A percentile compares a stretch with the other conserved stretches of the same genome.
Evolutionary conservation across 257 asterid species (phyloP).

Genomic region (Cynanchum wilfordii): DNA sequence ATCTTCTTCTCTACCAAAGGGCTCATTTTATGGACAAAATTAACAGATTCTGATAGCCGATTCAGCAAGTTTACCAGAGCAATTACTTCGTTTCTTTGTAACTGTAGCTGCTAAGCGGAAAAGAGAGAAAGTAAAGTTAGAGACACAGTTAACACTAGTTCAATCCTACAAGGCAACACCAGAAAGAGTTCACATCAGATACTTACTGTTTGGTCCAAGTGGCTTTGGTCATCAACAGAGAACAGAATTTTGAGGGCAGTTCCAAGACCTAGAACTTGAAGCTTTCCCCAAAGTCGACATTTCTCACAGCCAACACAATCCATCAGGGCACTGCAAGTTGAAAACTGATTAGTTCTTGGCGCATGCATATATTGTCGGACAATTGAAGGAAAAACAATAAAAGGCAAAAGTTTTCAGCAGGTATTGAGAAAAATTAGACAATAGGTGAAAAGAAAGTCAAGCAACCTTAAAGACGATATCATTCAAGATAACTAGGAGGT

Average conservation of each 20-base stretch:
- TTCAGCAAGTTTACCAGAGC: constrained; percentile 79
- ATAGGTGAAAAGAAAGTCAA: background rate
- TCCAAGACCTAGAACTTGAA: constrained; percentile 96
- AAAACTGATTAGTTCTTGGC: constrained; percentile 11
- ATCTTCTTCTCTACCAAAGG: constrained; percentile 50
- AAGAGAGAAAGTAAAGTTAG: background rate
- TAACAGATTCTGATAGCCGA: constrained; percentile 81
- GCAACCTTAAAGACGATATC: background rate
- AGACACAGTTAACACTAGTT: background rate
- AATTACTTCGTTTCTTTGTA: constrained; percentile 92
- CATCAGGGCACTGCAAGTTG: constrained; percentile 66
- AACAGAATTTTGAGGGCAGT: constrained; percentile 89
- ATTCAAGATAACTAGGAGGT: background rate
- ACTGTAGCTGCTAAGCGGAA: constrained; percentile 48
- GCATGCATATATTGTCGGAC: background rate
- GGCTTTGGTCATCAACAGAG: constrained; percentile 57
- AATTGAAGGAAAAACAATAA: background rate
- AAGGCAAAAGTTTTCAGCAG: background rate
- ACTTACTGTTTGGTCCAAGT: constrained; percentile 56
- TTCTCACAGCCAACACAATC: constrained; percentile 97
- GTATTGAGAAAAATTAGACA: background rate
- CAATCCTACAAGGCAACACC: background rate
- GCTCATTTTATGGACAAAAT: constrained; percentile 61
- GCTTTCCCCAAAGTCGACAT: constrained; percentile 97
- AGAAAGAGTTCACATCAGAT: constrained; percentile 8